Evolutionary conservation across 139 green algal species (phyloP).

Genomic region (Eudorina sp.): DNA sequence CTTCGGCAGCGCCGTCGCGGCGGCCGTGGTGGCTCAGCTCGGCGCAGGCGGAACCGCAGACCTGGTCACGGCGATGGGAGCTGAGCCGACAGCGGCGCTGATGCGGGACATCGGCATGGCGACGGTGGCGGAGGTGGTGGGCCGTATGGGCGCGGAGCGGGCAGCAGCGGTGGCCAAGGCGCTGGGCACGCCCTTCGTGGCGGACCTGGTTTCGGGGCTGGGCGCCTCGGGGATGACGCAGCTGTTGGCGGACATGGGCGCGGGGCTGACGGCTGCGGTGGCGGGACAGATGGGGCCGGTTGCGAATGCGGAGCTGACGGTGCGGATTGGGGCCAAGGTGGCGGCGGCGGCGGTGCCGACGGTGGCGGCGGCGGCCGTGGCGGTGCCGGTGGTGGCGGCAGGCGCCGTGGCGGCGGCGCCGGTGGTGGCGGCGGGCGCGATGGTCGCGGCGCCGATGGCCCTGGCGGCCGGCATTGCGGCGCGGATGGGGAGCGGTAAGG

Average conservation of each 20-base stretch:
- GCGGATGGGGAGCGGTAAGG: neutral
- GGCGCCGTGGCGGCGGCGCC: neutral
- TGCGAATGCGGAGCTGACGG: slow-evolving; percentile 35
- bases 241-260: slow-evolving; percentile 47
- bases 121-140: neutral
- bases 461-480: neutral
- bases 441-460: neutral
- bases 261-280: slow-evolving; percentile 40
- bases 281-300: slow-evolving; percentile 30
- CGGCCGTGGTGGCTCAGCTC: slow-evolving; percentile 38
- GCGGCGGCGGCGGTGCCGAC: neutral
- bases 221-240: neutral
- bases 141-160: neutral
- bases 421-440: neutral
- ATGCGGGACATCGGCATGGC: slow-evolving; percentile 48
- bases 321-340: slow-evolving; percentile 26
- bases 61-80: slow-evolving; percentile 52
- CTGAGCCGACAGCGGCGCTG: slow-evolving; percentile 36
- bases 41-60: slow-evolving; percentile 37
- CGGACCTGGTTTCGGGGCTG: slow-evolving; percentile 5
- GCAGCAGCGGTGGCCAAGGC: slow-evolving; percentile 7
- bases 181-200: neutral
- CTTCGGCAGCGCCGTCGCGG: slow-evolving; percentile 23
- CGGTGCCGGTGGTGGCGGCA: neutral
- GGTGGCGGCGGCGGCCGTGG: neutral